Percentiles rank a stretch among this genome's conserved stretches.
These are phyloP conservation scores for Huntiella moniliformis DNA, from an alignment of 2,329 filamentous ascomycete genomes.

Conservation along the genomic window DNA sequence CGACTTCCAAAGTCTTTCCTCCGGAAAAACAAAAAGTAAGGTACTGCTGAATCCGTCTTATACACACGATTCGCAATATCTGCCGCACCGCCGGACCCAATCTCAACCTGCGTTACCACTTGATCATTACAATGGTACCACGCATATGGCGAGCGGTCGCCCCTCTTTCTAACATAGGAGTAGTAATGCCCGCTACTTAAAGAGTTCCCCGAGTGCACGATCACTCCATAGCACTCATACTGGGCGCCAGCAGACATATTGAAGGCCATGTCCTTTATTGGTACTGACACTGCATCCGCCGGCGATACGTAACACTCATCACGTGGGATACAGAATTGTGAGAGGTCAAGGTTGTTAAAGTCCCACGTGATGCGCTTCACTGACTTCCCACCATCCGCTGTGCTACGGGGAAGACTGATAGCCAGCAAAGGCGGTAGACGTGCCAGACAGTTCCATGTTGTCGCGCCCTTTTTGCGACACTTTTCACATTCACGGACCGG, in stretches of 20 bases:
- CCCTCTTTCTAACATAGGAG: slow-evolving; percentile 38
- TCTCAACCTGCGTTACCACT: slow-evolving; percentile 22
- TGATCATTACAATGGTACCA: slow-evolving; percentile 35
- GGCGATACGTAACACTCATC: slow-evolving; percentile 18
- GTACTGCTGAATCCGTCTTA: slow-evolving; percentile 20
- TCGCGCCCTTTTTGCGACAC: slow-evolving; percentile 49
- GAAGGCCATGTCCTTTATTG: slow-evolving; percentile 16
- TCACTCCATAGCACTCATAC: slow-evolving; percentile 76
- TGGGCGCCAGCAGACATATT: slow-evolving; percentile 33
- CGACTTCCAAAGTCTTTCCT: slow-evolving; percentile 17
- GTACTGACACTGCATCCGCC: slow-evolving; percentile 18
- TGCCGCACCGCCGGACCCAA: slow-evolving; percentile 20
- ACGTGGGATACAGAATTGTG: slow-evolving; percentile 23
- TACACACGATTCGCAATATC: slow-evolving; percentile 24
- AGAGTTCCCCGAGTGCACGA: slow-evolving; percentile 52
- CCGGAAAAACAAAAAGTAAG: slow-evolving; percentile 29
- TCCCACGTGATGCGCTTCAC: slow-evolving; percentile 59
- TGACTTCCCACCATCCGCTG: slow-evolving; percentile 36
- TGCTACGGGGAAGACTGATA: slow-evolving; percentile 47
- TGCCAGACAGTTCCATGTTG: slow-evolving; percentile 55
- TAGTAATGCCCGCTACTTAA: slow-evolving; percentile 61
- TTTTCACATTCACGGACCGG: slow-evolving; percentile 55
- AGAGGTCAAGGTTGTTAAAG: slow-evolving; percentile 45
- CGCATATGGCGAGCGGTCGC: slow-evolving; percentile 18
- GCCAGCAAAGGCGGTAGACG: slow-evolving; percentile 65